Conservation (phyloP, 2,329 filamentous ascomycete species). For the Penicillium sp. region DNA sequence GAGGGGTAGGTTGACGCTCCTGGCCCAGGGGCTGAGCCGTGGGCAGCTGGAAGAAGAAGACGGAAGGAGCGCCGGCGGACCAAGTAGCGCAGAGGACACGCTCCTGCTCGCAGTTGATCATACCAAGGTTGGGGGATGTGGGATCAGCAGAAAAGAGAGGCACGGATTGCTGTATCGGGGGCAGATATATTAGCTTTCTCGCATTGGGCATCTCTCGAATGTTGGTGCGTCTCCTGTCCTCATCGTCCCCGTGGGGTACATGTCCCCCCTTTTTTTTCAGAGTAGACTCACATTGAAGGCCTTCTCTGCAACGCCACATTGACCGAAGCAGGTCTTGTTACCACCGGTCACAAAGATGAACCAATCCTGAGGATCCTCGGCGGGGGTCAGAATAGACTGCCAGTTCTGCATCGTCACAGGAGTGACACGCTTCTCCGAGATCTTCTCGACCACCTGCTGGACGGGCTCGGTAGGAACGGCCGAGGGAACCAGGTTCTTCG, state of each 20-base stretch:
- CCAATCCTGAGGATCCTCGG: constrained; percentile 47
- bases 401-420: constrained; percentile 53
- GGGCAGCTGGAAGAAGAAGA: constrained; percentile 55
- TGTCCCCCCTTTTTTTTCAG: background rate
- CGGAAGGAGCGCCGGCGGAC: constrained; percentile 50
- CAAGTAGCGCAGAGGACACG: constrained; percentile 56
- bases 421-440: constrained; percentile 47
- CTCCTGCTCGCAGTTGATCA: constrained; percentile 55
- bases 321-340: constrained; percentile 59
- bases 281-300: constrained; percentile 42
- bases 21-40: constrained; percentile 45
- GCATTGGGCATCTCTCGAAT: background rate
- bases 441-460: constrained; percentile 43
- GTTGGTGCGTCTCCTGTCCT: background rate
- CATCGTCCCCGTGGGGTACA: background rate
- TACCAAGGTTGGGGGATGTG: constrained; percentile 52
- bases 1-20: constrained; percentile 47
- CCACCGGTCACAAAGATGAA: constrained; percentile 57
- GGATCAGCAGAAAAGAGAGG: constrained; percentile 49
- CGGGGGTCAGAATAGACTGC: constrained; percentile 46
- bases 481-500: constrained; percentile 51
- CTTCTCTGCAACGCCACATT: constrained; percentile 50
- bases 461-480: constrained; percentile 33
- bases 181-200: background rate
- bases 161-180: constrained; percentile 44